Base-by-base conservation (phyloP, 164 flowering plant genomes). In the Taxillus chinensis region DNA sequence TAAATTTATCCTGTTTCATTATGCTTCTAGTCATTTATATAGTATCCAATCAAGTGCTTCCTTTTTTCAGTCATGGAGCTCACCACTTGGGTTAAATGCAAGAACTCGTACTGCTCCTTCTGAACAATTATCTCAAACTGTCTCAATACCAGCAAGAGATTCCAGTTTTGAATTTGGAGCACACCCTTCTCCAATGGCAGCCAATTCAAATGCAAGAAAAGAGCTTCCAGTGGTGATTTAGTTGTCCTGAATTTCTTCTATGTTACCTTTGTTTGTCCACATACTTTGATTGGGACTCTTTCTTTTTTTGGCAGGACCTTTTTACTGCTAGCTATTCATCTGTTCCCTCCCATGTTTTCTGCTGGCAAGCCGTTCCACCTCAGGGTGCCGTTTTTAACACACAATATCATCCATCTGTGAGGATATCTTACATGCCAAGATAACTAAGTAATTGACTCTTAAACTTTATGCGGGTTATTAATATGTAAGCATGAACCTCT, bases 211-310 rank as follows among this genome's bases (percentile, higher is more conserved):
- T 56, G 73, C 65, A 60, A 74, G 83, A 67, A 73, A 64, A 68
- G 87, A 81, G 67, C 78, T 83, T 67, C 87, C 83, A 27, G 67
- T 53, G 67, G 87, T 79, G 62, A 57, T 41, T 53, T 14, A 41
- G 43, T 49, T 27, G 13, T 16, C 60, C 49, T 37, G 8, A 2
- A 14, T 27, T 8, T 6, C 39, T 17, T 6, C 41, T 42, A 12
- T 49, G 27, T 52, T 42, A 12, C 14, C 37, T 55, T 37, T 11
- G 27, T 27, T 27, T 27, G 27, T 27, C 27, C 27, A 27, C 27
- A 27, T 27, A 27, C 27, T 27, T 27, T 27, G 27, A 27, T 27
- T 2, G 27, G 27, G 27, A 27, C 13, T 9, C 12, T 45, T 39
- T 57, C 10, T 40, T 54, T 15, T 48, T 14, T 61, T 14, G 64